A percentile compares a stretch with the other conserved stretches of the same genome.
Evolutionary conservation across 2,329 filamentous ascomycete species (phyloP).

Genomic region (Clonostachys chloroleuca): DNA sequence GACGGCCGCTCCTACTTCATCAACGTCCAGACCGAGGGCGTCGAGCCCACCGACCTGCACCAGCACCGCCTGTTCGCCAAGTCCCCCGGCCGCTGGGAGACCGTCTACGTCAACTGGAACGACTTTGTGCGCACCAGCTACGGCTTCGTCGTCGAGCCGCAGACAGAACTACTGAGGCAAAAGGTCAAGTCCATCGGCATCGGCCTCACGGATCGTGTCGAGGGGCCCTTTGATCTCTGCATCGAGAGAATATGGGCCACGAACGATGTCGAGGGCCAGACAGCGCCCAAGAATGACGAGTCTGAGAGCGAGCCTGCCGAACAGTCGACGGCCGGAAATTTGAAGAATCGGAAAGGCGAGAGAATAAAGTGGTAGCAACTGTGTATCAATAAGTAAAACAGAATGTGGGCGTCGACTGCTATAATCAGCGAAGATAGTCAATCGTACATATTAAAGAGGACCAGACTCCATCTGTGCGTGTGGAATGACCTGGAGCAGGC

Average conservation of each 20-base stretch:
- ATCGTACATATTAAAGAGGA: not conserved
- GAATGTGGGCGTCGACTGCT: not conserved
- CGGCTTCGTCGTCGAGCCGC: slow-evolving; percentile 87
- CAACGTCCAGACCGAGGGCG: slow-evolving; percentile 91
- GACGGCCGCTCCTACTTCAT: slow-evolving; percentile 91
- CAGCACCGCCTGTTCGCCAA: slow-evolving; percentile 85
- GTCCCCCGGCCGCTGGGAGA: slow-evolving; percentile 86
- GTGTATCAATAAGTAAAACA: not conserved
- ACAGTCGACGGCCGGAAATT: slow-evolving; percentile 10
- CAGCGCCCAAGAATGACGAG: slow-evolving; percentile 9
- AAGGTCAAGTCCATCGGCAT: slow-evolving; percentile 84
- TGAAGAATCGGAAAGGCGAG: slow-evolving; percentile 30
- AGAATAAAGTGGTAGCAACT: slow-evolving; percentile 26
- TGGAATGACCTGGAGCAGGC: no score
- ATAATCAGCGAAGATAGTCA: no score
- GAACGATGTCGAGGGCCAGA: slow-evolving; percentile 41
- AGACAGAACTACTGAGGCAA: slow-evolving; percentile 82
- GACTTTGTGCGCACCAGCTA: slow-evolving; percentile 95
- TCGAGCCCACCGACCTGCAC: slow-evolving; percentile 92
- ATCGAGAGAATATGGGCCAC: slow-evolving; percentile 90
- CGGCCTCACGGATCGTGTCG: slow-evolving; percentile 81
- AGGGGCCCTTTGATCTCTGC: slow-evolving; percentile 82
- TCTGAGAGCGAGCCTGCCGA: not conserved
- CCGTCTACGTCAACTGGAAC: slow-evolving; percentile 82
- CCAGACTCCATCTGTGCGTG: no score